Conservation (phyloP, 2,329 filamentous ascomycete species). For the Rhinocladiella mackenziei region DNA sequence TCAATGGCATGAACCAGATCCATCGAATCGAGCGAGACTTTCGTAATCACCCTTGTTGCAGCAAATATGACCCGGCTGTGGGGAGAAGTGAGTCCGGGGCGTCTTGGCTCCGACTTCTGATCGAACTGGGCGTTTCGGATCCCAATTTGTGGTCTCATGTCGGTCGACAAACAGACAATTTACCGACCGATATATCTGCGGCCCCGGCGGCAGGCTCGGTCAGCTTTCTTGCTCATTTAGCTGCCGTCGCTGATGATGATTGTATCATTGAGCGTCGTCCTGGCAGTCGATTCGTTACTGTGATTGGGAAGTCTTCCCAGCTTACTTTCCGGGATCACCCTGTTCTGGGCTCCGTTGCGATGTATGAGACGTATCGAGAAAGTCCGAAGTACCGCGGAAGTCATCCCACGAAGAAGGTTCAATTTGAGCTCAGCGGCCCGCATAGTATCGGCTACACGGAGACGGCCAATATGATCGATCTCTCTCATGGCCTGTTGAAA, state of each 20-base stretch:
- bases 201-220: conserved; percentile 12
- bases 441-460: conserved; percentile 5
- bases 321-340: conserved; percentile 21
- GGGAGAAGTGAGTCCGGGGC: conserved; percentile 3
- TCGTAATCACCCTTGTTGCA: conserved; percentile 5
- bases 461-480: conserved; percentile 7
- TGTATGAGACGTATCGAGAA: conserved; percentile 16
- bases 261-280: conserved; percentile 1
- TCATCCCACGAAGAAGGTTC: not conserved
- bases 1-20: conserved; percentile 2
- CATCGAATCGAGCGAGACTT: conserved; percentile 2
- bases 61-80: conserved; percentile 4
- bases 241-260: conserved; percentile 10
- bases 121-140: conserved; percentile 10
- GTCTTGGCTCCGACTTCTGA: conserved; percentile 12
- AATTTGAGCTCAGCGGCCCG: not conserved
- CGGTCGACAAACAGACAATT: conserved; percentile 16
- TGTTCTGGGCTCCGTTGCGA: conserved; percentile 15
- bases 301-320: conserved; percentile 9
- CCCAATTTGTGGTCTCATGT: conserved; percentile 9
- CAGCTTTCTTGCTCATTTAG: conserved; percentile 13
- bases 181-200: conserved; percentile 19
- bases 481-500: conserved; percentile 3
- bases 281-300: conserved; percentile 4
- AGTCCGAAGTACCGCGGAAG: conserved; percentile 2